Conservation (phyloP, 1,139 yeast species). For the Candida neerlandica region DNA sequence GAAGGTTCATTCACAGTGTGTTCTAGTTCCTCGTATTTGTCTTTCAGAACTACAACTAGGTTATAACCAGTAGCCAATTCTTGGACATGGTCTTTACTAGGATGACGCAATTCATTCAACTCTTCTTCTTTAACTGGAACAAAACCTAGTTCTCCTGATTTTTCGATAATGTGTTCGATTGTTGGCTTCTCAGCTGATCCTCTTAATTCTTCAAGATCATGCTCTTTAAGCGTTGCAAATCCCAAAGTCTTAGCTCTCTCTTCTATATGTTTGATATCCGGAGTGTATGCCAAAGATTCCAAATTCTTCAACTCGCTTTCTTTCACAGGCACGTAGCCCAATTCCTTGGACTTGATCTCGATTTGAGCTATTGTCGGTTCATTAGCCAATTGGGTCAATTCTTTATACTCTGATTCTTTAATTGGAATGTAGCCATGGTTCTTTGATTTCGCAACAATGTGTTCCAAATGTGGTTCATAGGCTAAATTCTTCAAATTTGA, state of each 20-base stretch:
- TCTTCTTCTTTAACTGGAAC: constrained; percentile 23
- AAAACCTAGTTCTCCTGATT: constrained; percentile 18
- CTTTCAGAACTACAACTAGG: constrained; percentile 26
- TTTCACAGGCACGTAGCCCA: constrained; percentile 5
- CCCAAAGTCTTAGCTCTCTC: constrained; percentile 19
- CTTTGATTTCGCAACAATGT: constrained; percentile 16
- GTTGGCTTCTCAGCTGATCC: constrained; percentile 14
- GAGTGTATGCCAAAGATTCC: constrained; percentile 21
- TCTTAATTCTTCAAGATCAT: constrained; percentile 8
- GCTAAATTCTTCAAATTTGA: constrained; percentile 16
- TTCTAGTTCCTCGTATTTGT: constrained; percentile 22
- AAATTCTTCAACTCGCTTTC: constrained; percentile 14
- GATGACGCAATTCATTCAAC: constrained; percentile 17
- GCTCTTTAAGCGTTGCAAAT: constrained; percentile 8
- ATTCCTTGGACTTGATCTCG: constrained; percentile 13
- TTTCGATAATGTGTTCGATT: constrained; percentile 14
- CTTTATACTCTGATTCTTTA: constrained; percentile 20
- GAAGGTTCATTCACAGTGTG: constrained; percentile 19
- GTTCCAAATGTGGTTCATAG: constrained; percentile 22
- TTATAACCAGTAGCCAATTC: constrained; percentile 23
- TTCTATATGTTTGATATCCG: constrained; percentile 28
- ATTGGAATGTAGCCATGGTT: constrained; percentile 19
- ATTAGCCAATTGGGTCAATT: constrained; percentile 14
- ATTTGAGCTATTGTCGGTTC: constrained; percentile 25
- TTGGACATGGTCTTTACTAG: constrained; percentile 23